phyloP scores from a whole-genome alignment of 2,329 filamentous ascomycete species.

The Diaporthe sp. region DNA sequence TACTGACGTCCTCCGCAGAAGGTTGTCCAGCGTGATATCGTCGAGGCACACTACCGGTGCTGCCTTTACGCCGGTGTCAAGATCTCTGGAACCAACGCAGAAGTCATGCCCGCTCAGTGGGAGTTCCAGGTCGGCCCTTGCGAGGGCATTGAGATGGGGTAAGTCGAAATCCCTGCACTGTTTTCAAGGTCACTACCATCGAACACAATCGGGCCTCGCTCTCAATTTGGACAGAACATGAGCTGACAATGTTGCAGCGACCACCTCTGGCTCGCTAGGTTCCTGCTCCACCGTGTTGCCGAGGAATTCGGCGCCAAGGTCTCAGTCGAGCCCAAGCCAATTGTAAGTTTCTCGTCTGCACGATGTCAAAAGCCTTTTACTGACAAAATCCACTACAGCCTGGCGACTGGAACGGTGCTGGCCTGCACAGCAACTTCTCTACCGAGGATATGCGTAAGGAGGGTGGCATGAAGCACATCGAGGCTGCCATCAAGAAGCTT shows the following conservation, averaged over 20 bases:
- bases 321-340: conserved; percentile 95
- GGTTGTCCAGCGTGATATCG: conserved; percentile 97
- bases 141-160: conserved; percentile 81
- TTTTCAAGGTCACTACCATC: background rate
- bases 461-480: conserved; percentile 96
- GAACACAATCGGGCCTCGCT: background rate
- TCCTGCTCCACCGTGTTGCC: conserved; percentile 86
- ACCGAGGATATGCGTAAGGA: conserved; percentile 89
- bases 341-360: conserved; percentile 53
- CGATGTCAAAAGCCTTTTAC: background rate
- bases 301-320: conserved; percentile 98
- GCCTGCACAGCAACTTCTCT: conserved; percentile 95
- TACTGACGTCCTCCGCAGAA: conserved; percentile 62
- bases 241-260: conserved; percentile 70
- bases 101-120: conserved; percentile 98
- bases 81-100: conserved; percentile 98
- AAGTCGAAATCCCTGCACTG: conserved; percentile 51
- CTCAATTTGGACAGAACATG: conserved; percentile 65
- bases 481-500: conserved; percentile 87
- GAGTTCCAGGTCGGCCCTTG: conserved; percentile 98
- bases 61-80: conserved; percentile 87
- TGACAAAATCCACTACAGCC: conserved; percentile 58
- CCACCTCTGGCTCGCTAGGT: conserved; percentile 94
- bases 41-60: conserved; percentile 85
- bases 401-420: conserved; percentile 91